Base-by-base conservation (phyloP, 176 grass and related monocot genomes). In the Oryza nivara region DNA sequence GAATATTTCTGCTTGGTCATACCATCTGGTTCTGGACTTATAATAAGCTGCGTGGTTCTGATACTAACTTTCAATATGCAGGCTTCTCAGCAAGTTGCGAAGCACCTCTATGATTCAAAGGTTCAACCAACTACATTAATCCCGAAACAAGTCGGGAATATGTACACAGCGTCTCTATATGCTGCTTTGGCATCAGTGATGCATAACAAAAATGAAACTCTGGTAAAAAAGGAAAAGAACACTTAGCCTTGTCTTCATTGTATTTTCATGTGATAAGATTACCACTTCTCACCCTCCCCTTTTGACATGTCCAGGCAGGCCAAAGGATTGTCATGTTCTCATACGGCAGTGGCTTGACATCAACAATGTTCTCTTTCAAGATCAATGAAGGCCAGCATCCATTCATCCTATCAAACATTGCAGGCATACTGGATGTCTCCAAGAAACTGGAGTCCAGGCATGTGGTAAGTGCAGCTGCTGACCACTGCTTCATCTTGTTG, bases 131-230 rank as follows among this genome's bases (percentile, higher is more conserved):
- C 93, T 78, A 94, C 93, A 75, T 87, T 99, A 70, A 77, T 99
- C 61, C 96, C 96, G 26, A 99, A 99, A 75, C 83, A 94, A 95
- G 79, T 99, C 66, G 96, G 96, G 63, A 99, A 99, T 41, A 99
- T 96, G 96, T 99, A 99, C 71, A 99, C 96, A 34, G 96, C 96
- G 13, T 99, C 96, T 30, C 87, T 99, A 43, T 99, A 99, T 81
- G 93, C 96, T 10, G 96, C 96, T 78, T 84, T 99, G 84, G 89
- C 88, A 81, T 99, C 96, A 47, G 88, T 96, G 79, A 83, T 99
- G 46, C 81, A 96, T 79, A 96, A 94, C 80, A 99, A 95, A 74
- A 86, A 91, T 72, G 80, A 77, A 41, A 89, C 75, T 84, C 86
- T 99, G 91, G 96, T 96, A 85, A 64, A 75, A 65, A 51, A 28